Percentiles rank a stretch among this genome's conserved stretches.
These are phyloP conservation scores for Polytolypa hystricis DNA, from an alignment of 2,329 filamentous ascomycete genomes.

Conservation along the genomic window DNA sequence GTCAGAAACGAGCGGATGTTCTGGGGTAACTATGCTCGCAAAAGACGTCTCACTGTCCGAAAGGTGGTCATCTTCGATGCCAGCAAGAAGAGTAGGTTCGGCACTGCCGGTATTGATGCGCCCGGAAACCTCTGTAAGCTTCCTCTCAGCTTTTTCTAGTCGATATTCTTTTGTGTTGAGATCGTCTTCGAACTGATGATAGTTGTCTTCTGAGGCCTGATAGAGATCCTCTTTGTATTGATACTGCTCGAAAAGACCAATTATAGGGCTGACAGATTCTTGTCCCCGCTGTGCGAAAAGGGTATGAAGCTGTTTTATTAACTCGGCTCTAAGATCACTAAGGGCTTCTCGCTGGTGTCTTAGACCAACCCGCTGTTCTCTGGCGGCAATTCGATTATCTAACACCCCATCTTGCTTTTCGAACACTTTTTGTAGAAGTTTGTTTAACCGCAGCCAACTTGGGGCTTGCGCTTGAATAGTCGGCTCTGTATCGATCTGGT, in stretches of 20 bases:
- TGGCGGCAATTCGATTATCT: neutral
- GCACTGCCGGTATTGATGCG: neutral
- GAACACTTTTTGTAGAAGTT: neutral
- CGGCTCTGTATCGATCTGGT: no score
- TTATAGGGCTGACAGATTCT: neutral
- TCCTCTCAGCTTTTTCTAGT: neutral
- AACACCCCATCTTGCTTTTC: neutral
- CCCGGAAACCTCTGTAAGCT: neutral
- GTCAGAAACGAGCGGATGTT: neutral
- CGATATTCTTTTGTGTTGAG: neutral
- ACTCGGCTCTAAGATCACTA: neutral
- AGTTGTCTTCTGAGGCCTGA: constrained; percentile 1
- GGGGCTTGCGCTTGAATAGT: no score
- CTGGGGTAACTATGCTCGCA: neutral
- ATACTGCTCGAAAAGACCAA: neutral
- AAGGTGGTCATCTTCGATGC: neutral
- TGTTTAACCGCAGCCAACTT: neutral
- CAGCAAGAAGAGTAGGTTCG: no score
- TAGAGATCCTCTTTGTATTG: neutral
- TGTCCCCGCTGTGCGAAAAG: neutral
- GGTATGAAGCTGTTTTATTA: neutral
- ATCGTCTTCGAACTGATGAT: neutral
- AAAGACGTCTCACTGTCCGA: neutral
- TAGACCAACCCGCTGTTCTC: neutral
- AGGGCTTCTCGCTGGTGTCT: neutral